Base-by-base conservation (phyloP, 805 yeast species). In the Saturnispora zaruensis region DNA sequence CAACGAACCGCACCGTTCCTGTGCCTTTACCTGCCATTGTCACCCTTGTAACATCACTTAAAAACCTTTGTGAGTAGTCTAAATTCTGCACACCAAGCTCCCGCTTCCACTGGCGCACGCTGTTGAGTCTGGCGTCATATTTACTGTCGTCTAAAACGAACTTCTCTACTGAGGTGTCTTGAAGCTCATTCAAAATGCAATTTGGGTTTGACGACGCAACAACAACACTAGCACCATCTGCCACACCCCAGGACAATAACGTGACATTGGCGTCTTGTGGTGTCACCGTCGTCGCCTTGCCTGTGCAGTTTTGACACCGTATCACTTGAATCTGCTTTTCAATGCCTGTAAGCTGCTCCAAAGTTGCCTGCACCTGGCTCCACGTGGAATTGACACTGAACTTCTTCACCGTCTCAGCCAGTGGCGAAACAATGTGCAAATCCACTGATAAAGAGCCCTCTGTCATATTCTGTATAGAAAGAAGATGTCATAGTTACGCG, bases 21-120 rank as follows among this genome's bases (percentile, higher is more conserved):
- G 84, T 62, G 56, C 96, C 72, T 77, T 34, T 78, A 63, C 59
- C 87, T 82, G 50, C 89, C 68, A 43, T 69, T 64, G 7, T 84
- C 84, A 3, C 79, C 66, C 4, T 59, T 52, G 38, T 83, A 61
- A 0, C 51, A 43, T 64, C 67, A 23, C 62, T 65, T 7, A 59
- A 59, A 44, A 70, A 68, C 20, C 59, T 51, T 11, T 51, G 42
- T 1, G 51, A 45, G 9, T 46, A 18, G 54, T 84, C 79, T 57
- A 81, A 89, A 46, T 90, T 70, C 0, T 97, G 96, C 24, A 87
- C 66, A 51, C 77, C 66, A 54, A 84, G 75, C 28, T 73, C 69
- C 50, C 75, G 73, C 63, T 90, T 91, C 96, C 96, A 90, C 49
- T 74, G 75, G 50, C 82, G 72, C 2, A 87, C 95, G 0, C 91